Evolutionary conservation across 169 alveolate species (phyloP).

Genomic region (Pseudocohnilembus persalinus): DNA sequence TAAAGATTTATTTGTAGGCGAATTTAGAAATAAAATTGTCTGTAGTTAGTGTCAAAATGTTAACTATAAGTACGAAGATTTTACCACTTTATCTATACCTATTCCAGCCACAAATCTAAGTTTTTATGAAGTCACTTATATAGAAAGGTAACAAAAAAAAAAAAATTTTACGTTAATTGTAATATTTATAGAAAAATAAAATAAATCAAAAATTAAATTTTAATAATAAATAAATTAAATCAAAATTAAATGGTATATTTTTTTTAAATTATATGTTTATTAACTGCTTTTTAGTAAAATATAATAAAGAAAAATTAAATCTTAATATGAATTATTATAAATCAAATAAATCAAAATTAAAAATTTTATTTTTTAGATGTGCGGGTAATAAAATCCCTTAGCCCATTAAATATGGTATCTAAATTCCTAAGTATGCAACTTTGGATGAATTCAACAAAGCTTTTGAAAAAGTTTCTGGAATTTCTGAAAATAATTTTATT

Average conservation of each 20-base stretch:
- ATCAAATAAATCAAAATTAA: neutral
- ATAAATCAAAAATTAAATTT: too few relatives aligned
- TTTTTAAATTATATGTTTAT: too few relatives aligned
- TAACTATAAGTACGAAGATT: constrained; percentile 21
- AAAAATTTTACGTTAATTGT: too few relatives aligned
- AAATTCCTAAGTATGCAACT: constrained; percentile 22
- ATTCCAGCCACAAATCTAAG: constrained; percentile 11
- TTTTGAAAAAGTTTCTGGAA: constrained; percentile 9
- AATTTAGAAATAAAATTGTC: constrained; percentile 5
- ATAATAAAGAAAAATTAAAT: too few relatives aligned
- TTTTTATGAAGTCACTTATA: neutral
- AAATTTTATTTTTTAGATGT: constrained; percentile 4
- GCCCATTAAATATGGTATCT: constrained; percentile 14
- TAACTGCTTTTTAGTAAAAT: too few relatives aligned
- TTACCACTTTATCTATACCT: constrained; percentile 25
- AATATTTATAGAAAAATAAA: too few relatives aligned
- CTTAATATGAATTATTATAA: too few relatives aligned
- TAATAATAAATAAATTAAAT: too few relatives aligned
- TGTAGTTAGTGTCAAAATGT: constrained; percentile 17
- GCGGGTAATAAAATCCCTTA: neutral
- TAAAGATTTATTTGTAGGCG: constrained; percentile 25
- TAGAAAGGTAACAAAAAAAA: neutral
- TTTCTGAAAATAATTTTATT: constrained; percentile 9
- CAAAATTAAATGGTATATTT: too few relatives aligned
- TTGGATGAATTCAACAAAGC: constrained; percentile 10